These are phyloP conservation scores for Trichoderma afroharzianum DNA, from an alignment of 2,329 filamentous ascomycete genomes.

Conservation along the genomic window DNA sequence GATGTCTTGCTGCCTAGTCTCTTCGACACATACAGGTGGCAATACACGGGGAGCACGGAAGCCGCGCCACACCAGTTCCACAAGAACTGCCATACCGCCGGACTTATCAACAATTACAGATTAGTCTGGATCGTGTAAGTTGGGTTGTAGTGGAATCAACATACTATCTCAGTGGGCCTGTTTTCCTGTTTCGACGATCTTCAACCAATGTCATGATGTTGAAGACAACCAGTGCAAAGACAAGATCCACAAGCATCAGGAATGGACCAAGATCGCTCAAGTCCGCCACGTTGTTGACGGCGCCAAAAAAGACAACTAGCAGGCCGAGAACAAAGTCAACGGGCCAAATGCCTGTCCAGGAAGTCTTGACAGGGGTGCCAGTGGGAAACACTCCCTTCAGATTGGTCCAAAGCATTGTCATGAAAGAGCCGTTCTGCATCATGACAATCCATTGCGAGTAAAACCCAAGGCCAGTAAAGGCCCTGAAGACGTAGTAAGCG, in stretches of 20 bases:
- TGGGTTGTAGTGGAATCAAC: not conserved
- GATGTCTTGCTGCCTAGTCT: not conserved
- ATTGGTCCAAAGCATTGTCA: not conserved
- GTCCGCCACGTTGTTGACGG: not conserved
- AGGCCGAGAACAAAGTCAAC: slow-evolving; percentile 2
- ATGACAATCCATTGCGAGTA: slow-evolving; percentile 7
- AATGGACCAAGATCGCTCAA: slow-evolving; percentile 11
- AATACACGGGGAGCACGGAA: slow-evolving; percentile 1
- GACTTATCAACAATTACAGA: not conserved
- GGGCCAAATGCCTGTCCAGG: slow-evolving; percentile 6
- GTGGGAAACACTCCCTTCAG: not conserved
- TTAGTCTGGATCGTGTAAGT: not conserved
- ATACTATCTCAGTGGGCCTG: not conserved
- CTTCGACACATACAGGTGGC: not conserved
- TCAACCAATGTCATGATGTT: slow-evolving; percentile 17
- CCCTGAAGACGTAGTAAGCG: not conserved
- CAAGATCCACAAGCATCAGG: slow-evolving; percentile 5
- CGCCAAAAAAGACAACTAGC: slow-evolving; percentile 7
- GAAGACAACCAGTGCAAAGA: slow-evolving; percentile 9
- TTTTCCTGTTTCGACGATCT: not conserved
- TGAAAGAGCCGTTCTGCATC: not conserved
- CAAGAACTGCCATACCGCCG: not conserved
- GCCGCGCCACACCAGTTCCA: slow-evolving; percentile 6
- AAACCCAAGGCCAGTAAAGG: not conserved
- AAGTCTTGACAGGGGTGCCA: slow-evolving; percentile 3